Evolutionary conservation across 352 stramenopile species (phyloP), one percentile per base, ranked within the genome.

Genomic region (Phytophthora megakarya): DNA sequence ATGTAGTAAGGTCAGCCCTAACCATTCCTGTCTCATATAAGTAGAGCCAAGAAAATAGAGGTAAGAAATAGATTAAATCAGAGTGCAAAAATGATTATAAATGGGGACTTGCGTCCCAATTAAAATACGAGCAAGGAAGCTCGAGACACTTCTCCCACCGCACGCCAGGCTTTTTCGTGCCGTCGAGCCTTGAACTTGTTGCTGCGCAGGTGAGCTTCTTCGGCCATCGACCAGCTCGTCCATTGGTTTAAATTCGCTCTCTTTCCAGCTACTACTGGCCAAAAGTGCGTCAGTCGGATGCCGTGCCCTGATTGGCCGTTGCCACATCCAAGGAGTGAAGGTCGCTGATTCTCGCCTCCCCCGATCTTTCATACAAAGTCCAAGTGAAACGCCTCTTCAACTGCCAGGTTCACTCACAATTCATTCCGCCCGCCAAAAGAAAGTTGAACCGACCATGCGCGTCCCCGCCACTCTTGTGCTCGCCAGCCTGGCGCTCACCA

Each of bases 401-500:
- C 57, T 30, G 44, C n/a, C 28, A 38, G 28, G 25, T 43, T 66
- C 47, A 21, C 44, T 66, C 70, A 78, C 49, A 63, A 65, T 39
- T 52, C 30, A 35, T 72, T 75, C 39, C 54, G 61, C 55, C 48
- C 37, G 32, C 32, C 30, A 64, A 30, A 23, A 52, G 26, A 56
- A 42, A 62, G n/a, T n/a, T n/a, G n/a, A 39, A 9, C 26, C 30
- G 59, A n/a, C 37, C 35, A 72, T 76, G 59, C 57, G 73, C 19
- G 43, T 61, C 15, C 26, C 23, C 28, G n/a, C 37, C 3, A 39
- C 51, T 2, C 51, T 77, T n/a, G 44, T 78, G 19, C 42, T 78
- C 0, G 44, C 70, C 37, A 64, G 46, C 42, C 44, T 84, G 42
- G 61, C 68, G 59, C 65, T 81, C 15, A 43, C 57, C 16, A 50